Evolutionary conservation across 768 basidiomycete species (phyloP).

Genomic region (Lentinula raphanica): DNA sequence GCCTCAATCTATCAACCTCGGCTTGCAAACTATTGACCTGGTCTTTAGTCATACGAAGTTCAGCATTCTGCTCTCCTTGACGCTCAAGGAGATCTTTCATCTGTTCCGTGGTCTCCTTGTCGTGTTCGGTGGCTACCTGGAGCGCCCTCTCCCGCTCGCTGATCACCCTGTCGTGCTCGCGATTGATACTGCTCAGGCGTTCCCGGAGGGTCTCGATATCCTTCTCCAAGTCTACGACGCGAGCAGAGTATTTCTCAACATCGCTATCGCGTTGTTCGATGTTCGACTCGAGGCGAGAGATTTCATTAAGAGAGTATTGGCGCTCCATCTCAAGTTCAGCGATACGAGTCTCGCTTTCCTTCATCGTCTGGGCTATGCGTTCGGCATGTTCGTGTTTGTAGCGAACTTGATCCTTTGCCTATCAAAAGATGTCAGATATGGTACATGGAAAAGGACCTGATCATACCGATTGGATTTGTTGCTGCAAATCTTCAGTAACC

Average conservation of each 20-base stretch:
- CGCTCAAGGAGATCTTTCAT: slow-evolving; percentile 47
- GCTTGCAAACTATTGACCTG: slow-evolving; percentile 28
- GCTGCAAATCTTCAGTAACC: slow-evolving; percentile 49
- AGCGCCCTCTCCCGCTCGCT: slow-evolving; percentile 44
- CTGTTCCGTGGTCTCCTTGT: slow-evolving; percentile 38
- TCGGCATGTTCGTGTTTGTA: slow-evolving; percentile 49
- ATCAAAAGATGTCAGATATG: background rate
- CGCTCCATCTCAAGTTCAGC: slow-evolving; percentile 49
- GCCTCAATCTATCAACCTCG: slow-evolving; percentile 45
- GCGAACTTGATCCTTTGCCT: slow-evolving; percentile 54
- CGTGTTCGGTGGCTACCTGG: slow-evolving; percentile 41
- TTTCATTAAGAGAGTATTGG: slow-evolving; percentile 47
- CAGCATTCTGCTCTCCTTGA: slow-evolving; percentile 53
- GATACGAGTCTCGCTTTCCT: slow-evolving; percentile 51
- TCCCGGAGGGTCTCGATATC: slow-evolving; percentile 52
- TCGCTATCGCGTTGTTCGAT: slow-evolving; percentile 55
- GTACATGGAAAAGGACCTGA: background rate
- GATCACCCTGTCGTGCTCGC: slow-evolving; percentile 46
- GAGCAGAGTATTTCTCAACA: slow-evolving; percentile 40
- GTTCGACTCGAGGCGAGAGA: slow-evolving; percentile 52
- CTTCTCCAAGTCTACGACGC: slow-evolving; percentile 41
- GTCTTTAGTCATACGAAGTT: slow-evolving; percentile 43
- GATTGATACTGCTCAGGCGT: slow-evolving; percentile 47
- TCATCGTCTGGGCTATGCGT: slow-evolving; percentile 39
- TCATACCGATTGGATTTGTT: slow-evolving; percentile 50